Conservation (phyloP, 768 basidiomycete genomes). For the Naganishia antarctica region DNA sequence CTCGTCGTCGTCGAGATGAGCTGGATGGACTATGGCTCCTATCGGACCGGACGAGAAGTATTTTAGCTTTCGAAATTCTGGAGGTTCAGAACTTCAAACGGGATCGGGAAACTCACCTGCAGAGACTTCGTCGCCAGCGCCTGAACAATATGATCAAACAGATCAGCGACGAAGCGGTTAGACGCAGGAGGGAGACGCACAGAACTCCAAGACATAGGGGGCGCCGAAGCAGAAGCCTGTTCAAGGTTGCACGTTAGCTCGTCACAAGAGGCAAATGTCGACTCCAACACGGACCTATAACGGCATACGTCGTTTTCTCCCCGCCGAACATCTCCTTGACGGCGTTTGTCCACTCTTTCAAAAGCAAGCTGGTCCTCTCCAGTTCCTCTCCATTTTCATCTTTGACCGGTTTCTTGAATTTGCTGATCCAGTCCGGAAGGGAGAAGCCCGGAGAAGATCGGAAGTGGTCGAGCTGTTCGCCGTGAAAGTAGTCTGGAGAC, state of each 20-base stretch:
- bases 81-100: too few relatives aligned
- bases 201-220: conserved; percentile 36
- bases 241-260: neutral
- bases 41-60: neutral
- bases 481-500: conserved; percentile 63
- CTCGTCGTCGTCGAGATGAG: conserved; percentile 33
- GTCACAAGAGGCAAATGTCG: conserved; percentile 29
- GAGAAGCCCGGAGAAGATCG: conserved; percentile 51
- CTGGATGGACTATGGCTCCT: conserved; percentile 40
- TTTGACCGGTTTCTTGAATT: conserved; percentile 21
- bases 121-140: conserved; percentile 26
- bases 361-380: conserved; percentile 50
- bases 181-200: neutral
- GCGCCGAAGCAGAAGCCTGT: conserved; percentile 43
- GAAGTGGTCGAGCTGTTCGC: conserved; percentile 55
- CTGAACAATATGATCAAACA: neutral
- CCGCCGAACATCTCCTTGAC: conserved; percentile 56
- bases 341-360: conserved; percentile 57
- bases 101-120: too few relatives aligned
- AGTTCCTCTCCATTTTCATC: conserved; percentile 37
- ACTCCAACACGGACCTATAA: neutral
- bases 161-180: neutral
- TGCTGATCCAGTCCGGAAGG: conserved; percentile 52
- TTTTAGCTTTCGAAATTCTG: too few relatives aligned
- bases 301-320: conserved; percentile 28